Base-by-base conservation (phyloP, 139 green algal genomes). In the Spirogloea muscicola region DNA sequence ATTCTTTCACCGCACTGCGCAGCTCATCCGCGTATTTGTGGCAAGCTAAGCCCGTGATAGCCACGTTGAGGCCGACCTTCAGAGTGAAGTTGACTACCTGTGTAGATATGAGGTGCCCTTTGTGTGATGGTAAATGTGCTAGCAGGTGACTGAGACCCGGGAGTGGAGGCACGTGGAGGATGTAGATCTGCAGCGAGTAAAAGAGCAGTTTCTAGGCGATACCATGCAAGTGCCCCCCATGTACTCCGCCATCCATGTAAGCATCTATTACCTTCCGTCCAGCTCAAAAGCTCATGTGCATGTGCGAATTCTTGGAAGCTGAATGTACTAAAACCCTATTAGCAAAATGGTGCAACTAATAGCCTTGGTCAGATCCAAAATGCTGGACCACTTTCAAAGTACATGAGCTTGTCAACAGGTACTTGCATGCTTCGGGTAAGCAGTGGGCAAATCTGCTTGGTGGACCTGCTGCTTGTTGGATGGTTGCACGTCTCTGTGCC, bases 151-250 rank as follows among this genome's bases (percentile, higher is more conserved):
- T 10, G 86, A 93, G 73, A 69, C 33, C 0, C 0, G 66, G 58
- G 75, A 86, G 34, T 98, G 94, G 93, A 82, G 94, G 60, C 89
- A 96, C 82, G 81, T 98, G 27, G 94, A 87, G 61, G 87, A 93
- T 74, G 85, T 86, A 33, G 38, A 84, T 38, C 41, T 93, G 40
- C 4, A 59, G 36, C 37, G 27, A 46, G 39, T 42, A 25, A 84
- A 75, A 7, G 61, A 75, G 16, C 49, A 31, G 13, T 64, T 77
- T 36, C 27, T 87, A 2, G 3, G 90, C 3, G 64, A 88, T 44
- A 84, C 90, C 31, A 36, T 79, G 74, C 82, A 87, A 71, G 66
- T 94, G 48, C 94, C 94, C 2, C 94, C 94, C 55, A 97, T 97
- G 91, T 97, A 87, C 83, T 92, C 84, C 0, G 94, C 94, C 0